Base-by-base conservation (phyloP, 164 flowering plant species). In the Kalanchoe fedtschenkoi region DNA sequence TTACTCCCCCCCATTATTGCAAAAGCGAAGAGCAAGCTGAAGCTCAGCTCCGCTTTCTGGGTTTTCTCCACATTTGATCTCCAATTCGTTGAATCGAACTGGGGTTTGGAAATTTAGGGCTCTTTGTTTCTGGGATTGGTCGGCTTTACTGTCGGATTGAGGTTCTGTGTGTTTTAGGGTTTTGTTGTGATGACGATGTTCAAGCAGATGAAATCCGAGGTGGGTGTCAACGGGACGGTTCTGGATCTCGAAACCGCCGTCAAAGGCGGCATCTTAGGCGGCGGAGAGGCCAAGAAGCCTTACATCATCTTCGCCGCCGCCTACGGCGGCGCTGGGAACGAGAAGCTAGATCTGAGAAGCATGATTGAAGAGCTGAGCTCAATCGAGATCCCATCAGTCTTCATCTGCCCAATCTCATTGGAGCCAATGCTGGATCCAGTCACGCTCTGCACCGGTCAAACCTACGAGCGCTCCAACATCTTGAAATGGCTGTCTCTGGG, bases 361-460 rank as follows among this genome's bases (percentile, higher is more conserved):
- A 78, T 80, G 79, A 75, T 80, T 19, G 81, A 83, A 69, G 84
- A 71, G 76, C 70, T 79, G 8, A 79, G 80, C 54, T 66, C 73
- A 14, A 35, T 63, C 6, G 87, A 85, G 46, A 76, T 84, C 15
- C 96, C 96, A 24, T 53, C 75, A 9, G 87, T 83, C 17, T 88
- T 86, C 75, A 81, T 78, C 26, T 88, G 96, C 66, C 96, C 96
- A 59, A 86, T 88, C 44, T 86, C 96, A 10, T 70, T 86, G 2
- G 96, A 88, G 35, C 77, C 90, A 38, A 88, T 88, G 96, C 81
- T 73, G 63, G 90, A 86, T 43, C 92, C 96, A 9, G 96, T 88
- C 26, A 83, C 87, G 3, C 76, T 88, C 13, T 76, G 83, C 58
- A 80, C 96, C 0, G 93, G 96, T 28, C 84, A 83, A 66, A 89